phyloP scores from a whole-genome alignment of 352 stramenopile genomes.

The Phytopythium oedochilum region DNA sequence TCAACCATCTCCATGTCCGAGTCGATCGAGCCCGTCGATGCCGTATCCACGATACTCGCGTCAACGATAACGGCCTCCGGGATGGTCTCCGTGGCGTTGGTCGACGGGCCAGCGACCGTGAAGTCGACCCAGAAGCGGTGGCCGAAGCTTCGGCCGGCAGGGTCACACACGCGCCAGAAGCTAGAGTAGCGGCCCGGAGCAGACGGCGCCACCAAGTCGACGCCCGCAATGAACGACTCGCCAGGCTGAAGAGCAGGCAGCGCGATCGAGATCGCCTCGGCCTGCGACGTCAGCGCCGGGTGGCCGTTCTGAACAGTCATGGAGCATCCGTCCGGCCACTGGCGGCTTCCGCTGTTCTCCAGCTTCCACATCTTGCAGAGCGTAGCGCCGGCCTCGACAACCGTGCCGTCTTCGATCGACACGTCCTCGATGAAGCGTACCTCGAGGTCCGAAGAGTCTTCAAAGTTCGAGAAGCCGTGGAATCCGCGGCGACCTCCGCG shows the following conservation, averaged over 20 bases:
- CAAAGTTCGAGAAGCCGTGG: constrained; percentile 8
- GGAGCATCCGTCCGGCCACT: constrained; percentile 49
- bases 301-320: constrained; percentile 34
- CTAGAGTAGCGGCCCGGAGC: constrained; percentile 63
- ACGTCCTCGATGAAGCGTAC: constrained; percentile 74
- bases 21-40: constrained; percentile 9
- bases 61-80: constrained; percentile 1
- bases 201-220: constrained; percentile 28
- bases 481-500: constrained; percentile 7
- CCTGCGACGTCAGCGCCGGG: constrained; percentile 25
- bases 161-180: constrained; percentile 79
- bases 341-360: constrained; percentile 48
- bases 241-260: constrained; percentile 24
- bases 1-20: constrained; percentile 39
- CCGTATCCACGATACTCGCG: constrained; percentile 8
- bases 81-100: not conserved
- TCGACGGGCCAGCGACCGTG: constrained; percentile 22
- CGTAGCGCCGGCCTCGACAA: constrained; percentile 36
- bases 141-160: constrained; percentile 61
- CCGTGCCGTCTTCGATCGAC: constrained; percentile 67
- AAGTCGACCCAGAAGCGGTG: constrained; percentile 87
- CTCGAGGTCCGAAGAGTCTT: constrained; percentile 18
- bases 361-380: constrained; percentile 79
- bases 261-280: constrained; percentile 18
- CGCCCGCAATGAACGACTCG: constrained; percentile 24